phyloP scores from a whole-genome alignment of 2,329 filamentous ascomycete species.

The Daldinia sp. region DNA sequence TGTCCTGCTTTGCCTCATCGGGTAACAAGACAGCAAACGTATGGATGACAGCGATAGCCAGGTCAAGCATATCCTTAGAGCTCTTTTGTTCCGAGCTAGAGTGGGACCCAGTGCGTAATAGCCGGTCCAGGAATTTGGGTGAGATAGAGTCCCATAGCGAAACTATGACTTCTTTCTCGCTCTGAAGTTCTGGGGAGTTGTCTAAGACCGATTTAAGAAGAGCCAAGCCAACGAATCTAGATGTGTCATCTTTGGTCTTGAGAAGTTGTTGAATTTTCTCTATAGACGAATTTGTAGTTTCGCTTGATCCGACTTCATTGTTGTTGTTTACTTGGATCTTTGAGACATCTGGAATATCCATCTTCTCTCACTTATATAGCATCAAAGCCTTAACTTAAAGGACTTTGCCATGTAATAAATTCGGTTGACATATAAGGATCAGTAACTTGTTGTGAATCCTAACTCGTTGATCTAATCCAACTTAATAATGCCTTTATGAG shows the following conservation, averaged over 20 bases:
- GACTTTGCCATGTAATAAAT: background rate
- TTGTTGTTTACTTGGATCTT: conserved; percentile 22
- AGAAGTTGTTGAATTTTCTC: conserved; percentile 68
- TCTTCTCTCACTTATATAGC: conserved; percentile 29
- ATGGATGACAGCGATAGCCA: conserved; percentile 73
- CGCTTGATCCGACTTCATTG: conserved; percentile 4
- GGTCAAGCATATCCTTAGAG: conserved; percentile 70
- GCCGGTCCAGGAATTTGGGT: conserved; percentile 72
- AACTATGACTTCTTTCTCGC: conserved; percentile 60
- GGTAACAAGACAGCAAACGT: conserved; percentile 71
- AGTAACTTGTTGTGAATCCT: background rate
- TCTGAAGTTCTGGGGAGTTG: conserved; percentile 64
- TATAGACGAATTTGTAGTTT: conserved; percentile 45
- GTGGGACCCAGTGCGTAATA: conserved; percentile 66
- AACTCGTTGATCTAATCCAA: background rate
- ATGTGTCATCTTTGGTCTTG: conserved; percentile 72
- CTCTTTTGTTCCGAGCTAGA: conserved; percentile 56
- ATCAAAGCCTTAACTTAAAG: conserved; percentile 6
- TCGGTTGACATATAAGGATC: background rate
- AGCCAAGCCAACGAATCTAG: conserved; percentile 75
- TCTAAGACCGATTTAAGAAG: conserved; percentile 75
- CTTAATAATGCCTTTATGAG: background rate
- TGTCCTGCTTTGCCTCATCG: conserved; percentile 57
- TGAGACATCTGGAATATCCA: conserved; percentile 33
- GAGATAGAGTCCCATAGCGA: conserved; percentile 71